Conservation (phyloP, 73 alveolate species). For the Urostyla sp. region DNA sequence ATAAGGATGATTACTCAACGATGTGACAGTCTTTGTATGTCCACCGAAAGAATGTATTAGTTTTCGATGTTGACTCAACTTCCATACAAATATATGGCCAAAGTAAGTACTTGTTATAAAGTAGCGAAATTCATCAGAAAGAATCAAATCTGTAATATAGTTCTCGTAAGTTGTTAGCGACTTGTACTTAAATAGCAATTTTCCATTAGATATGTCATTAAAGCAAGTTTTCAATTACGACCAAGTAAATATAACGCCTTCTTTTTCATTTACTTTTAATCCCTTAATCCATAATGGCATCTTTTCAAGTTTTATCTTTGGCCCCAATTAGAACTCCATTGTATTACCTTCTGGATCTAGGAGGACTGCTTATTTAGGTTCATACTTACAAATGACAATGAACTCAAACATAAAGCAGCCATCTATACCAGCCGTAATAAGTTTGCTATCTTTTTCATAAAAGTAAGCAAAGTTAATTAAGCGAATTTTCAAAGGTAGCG, state of each 20-base stretch:
- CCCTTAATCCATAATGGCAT: constrained; percentile 69
- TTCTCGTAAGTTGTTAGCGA: constrained; percentile 61
- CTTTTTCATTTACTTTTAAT: constrained; percentile 54
- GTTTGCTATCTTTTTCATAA: constrained; percentile 59
- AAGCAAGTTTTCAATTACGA: constrained; percentile 60
- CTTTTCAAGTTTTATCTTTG: constrained; percentile 54
- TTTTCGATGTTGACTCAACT: constrained; percentile 38
- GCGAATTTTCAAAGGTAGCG: constrained; percentile 62
- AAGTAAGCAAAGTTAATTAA: constrained; percentile 65
- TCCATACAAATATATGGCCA: constrained; percentile 76
- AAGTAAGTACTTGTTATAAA: constrained; percentile 67
- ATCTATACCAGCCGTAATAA: constrained; percentile 71
- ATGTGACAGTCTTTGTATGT: constrained; percentile 71
- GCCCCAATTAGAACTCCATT: constrained; percentile 59
- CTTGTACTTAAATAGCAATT: constrained; percentile 23
- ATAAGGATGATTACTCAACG: constrained; percentile 52
- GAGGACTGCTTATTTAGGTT: constrained; percentile 70
- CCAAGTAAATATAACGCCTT: constrained; percentile 66
- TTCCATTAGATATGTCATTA: constrained; percentile 56
- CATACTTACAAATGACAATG: constrained; percentile 62
- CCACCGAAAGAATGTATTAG: constrained; percentile 69
- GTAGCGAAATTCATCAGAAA: constrained; percentile 64
- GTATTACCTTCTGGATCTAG: constrained; percentile 72
- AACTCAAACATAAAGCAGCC: constrained; percentile 73
- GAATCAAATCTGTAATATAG: constrained; percentile 65